A percentile compares a stretch with the other conserved stretches of the same genome.
phyloP scores from a whole-genome alignment of 2,329 filamentous ascomycete species.

The Pseudogymnoascus sp. region DNA sequence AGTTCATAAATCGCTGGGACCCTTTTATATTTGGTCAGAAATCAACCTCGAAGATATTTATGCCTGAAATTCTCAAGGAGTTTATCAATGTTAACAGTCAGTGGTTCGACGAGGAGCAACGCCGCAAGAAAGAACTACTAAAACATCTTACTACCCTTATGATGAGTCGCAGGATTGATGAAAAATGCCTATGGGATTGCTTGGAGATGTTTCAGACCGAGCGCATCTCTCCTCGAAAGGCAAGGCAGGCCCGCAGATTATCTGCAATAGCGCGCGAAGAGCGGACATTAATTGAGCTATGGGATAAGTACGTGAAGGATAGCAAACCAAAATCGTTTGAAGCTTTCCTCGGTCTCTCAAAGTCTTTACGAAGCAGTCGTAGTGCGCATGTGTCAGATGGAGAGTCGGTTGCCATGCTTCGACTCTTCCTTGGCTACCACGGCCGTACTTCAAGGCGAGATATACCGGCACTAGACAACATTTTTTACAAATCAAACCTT shows the following conservation, averaged over 20 bases:
- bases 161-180: constrained; percentile 16
- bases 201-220: constrained; percentile 10
- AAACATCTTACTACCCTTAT: constrained; percentile 19
- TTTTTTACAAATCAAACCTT: background rate
- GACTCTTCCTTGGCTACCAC: background rate
- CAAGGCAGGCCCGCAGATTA: background rate
- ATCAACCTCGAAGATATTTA: constrained; percentile 17
- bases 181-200: constrained; percentile 12
- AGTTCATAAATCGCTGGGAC: constrained; percentile 26
- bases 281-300: background rate
- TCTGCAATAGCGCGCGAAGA: background rate
- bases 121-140: constrained; percentile 18
- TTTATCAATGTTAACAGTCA: constrained; percentile 21
- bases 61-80: constrained; percentile 16
- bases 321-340: background rate
- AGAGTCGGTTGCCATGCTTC: background rate
- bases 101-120: constrained; percentile 21
- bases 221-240: background rate
- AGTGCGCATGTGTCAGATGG: background rate
- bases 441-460: background rate
- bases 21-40: constrained; percentile 20
- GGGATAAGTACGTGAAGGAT: background rate
- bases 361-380: background rate
- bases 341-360: background rate
- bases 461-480: background rate